Evolutionary conservation across 2,329 filamentous ascomycete genomes (phyloP).

Genomic region (Xylogone sp.): DNA sequence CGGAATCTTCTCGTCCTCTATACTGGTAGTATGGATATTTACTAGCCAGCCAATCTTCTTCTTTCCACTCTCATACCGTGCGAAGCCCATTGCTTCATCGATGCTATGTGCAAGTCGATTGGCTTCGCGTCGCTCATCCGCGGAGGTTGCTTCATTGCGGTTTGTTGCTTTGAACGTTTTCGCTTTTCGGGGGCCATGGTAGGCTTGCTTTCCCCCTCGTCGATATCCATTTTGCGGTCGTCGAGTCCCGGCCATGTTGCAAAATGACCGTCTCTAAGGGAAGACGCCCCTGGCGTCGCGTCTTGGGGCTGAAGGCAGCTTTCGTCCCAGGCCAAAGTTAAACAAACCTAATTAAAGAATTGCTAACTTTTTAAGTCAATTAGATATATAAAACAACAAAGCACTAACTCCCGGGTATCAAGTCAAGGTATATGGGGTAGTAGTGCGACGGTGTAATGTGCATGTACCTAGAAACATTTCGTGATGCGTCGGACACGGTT

Average conservation of each 20-base stretch:
- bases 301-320: not conserved
- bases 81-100: constrained; percentile 93
- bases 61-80: constrained; percentile 84
- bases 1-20: constrained; percentile 79
- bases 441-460: not conserved
- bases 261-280: constrained; percentile 5
- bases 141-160: constrained; percentile 79
- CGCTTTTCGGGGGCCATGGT: constrained; percentile 64
- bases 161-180: constrained; percentile 78
- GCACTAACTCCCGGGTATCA: not conserved
- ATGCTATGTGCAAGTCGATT: constrained; percentile 80
- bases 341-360: constrained; percentile 26
- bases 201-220: constrained; percentile 63
- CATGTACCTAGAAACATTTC: not conserved
- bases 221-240: constrained; percentile 63
- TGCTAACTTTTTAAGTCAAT: constrained; percentile 4
- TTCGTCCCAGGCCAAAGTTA: not conserved
- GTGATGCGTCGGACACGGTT: not conserved
- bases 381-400: not conserved
- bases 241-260: constrained; percentile 54
- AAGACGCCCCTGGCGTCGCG: not conserved
- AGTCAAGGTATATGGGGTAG: not conserved
- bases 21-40: constrained; percentile 85
- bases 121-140: constrained; percentile 89
- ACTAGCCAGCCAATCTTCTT: constrained; percentile 85